phyloP scores from a whole-genome alignment of 129 eudicot genomes.

The sunflower (Helianthus annuus) region DNA sequence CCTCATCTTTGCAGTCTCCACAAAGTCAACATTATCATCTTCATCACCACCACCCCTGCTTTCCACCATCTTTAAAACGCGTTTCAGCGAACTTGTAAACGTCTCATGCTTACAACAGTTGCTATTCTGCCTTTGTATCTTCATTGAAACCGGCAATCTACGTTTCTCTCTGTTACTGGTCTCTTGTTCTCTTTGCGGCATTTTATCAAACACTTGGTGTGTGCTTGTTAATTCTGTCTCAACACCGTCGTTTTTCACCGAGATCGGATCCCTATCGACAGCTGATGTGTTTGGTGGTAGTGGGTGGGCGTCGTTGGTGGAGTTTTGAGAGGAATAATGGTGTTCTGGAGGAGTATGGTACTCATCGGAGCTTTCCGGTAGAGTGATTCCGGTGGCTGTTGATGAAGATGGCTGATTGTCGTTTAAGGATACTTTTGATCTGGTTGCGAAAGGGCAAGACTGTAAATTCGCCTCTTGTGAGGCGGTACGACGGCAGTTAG shows the following conservation, averaged over 20 bases:
- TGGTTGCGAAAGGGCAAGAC: constrained; percentile 37
- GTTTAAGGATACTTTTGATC: constrained; percentile 31
- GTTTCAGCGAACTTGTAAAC: neutral
- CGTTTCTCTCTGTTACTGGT: neutral
- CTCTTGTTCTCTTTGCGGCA: constrained; percentile 12
- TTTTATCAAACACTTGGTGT: constrained; percentile 25
- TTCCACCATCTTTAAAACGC: neutral
- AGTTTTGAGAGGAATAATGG: constrained; percentile 14
- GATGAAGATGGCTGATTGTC: constrained; percentile 16
- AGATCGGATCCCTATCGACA: neutral
- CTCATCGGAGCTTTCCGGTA: constrained; percentile 28
- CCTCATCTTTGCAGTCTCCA: constrained; percentile 51
- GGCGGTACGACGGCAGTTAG: constrained; percentile 33
- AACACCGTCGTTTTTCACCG: neutral
- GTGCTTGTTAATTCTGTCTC: neutral
- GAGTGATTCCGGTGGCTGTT: constrained; percentile 23
- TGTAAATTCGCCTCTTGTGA: constrained; percentile 44
- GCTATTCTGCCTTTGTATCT: neutral
- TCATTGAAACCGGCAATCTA: neutral
- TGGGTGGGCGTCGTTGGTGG: constrained; percentile 19
- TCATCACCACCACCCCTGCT: neutral
- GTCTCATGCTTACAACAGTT: neutral
- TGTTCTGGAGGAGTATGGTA: constrained; percentile 46
- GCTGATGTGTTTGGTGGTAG: neutral
- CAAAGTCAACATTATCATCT: constrained; percentile 29